Evolutionary conservation across 805 yeast genomes (phyloP), one percentile per base, ranked within the genome.

Genomic region (Saccharomyces paradoxus): DNA sequence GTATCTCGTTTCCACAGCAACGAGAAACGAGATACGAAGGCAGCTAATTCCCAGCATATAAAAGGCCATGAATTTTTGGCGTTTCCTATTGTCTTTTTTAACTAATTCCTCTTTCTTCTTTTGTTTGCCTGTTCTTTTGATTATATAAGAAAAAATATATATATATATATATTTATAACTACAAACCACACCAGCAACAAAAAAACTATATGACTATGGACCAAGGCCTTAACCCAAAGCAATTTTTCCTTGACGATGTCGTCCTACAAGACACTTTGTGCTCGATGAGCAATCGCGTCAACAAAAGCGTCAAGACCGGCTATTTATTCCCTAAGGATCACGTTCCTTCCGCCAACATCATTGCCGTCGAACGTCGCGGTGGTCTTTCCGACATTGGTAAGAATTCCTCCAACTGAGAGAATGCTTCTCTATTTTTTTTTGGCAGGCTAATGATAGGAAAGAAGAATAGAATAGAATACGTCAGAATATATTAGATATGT

Each of bases 201-300:
- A 37, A 37, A 37, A 37, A 37, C 27, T 26, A 26, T 26, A 37
- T 37, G 60, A 76, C 86, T 2, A 81, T 86, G 2, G 74, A 80
- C 32, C 82, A 83, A 48, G 90, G 90, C 1, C 44, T 37, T 17
- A 37, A 37, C 44, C 44, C 44, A 37, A 37, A 37, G 24, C 44
- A 37, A 37, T 37, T 37, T 24, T 37, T 37, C 44, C 44, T 37
- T 21, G 44, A 37, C 44, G 44, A 37, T 9, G 44, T 37, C 44
- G 17, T 37, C 44, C 44, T 37, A 7, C 44, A 37, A 37, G 44
- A 37, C 44, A 37, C 44, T 10, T 9, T 37, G 12, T 37, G 44
- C 44, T 37, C 44, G 13, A 37, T 37, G 44, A 37, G 44, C 24
- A 37, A 37, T 12, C 44, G 44, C 9, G 53, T 56, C 10, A 58